phyloP scores from a whole-genome alignment of 192 early-diverging fungal genomes.

The Globomyces pollinis-pini region DNA sequence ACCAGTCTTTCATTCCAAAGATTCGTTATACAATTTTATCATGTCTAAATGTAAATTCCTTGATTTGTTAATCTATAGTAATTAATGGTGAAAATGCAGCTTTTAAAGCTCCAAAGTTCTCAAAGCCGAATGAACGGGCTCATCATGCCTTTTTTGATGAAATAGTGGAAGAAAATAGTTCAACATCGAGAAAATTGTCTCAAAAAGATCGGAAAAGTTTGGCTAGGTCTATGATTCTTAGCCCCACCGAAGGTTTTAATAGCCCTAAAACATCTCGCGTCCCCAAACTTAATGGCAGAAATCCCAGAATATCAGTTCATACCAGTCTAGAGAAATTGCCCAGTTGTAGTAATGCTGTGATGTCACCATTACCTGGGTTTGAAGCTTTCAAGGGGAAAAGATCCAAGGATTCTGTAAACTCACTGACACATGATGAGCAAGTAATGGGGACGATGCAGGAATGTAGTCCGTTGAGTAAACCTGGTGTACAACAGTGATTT shows the following conservation, averaged over 20 bases:
- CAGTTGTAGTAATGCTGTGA: background rate
- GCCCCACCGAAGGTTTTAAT: background rate
- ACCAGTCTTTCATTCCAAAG: constrained; percentile 21
- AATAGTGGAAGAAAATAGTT: constrained; percentile 20
- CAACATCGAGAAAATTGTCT: background rate
- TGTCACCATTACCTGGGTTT: background rate
- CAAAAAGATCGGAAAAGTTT: background rate
- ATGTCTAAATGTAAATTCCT: constrained; percentile 36
- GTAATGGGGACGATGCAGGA: background rate
- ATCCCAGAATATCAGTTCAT: background rate
- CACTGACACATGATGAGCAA: background rate
- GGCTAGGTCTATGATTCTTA: background rate
- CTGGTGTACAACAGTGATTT: too few relatives aligned
- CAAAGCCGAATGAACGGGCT: constrained; percentile 27
- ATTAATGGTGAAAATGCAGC: constrained; percentile 45
- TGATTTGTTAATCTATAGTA: constrained; percentile 16
- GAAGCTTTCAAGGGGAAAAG: background rate
- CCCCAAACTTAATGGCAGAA: background rate
- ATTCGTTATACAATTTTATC: constrained; percentile 28
- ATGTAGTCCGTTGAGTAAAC: background rate
- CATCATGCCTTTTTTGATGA: constrained; percentile 36
- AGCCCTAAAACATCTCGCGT: background rate
- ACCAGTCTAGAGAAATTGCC: background rate
- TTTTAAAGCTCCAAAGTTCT: constrained; percentile 36
- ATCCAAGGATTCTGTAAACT: background rate